phyloP scores from a whole-genome alignment of 164 flowering plant species.

The Tinospora cordifolia region DNA sequence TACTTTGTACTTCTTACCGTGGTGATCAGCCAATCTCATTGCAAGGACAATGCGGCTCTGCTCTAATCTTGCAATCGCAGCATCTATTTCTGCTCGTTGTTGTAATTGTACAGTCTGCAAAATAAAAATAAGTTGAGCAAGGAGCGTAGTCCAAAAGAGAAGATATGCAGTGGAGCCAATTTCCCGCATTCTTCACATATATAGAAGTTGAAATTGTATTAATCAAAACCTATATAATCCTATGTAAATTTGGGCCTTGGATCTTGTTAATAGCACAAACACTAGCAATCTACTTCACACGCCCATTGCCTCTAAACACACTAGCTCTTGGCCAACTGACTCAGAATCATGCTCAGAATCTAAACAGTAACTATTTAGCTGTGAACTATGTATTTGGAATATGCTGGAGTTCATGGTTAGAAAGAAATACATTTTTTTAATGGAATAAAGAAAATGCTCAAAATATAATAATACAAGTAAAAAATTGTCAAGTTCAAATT shows the following conservation, averaged over 20 bases:
- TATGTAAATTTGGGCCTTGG: not conserved
- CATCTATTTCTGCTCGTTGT: conserved; percentile 85
- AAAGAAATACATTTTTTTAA: no score
- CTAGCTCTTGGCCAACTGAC: no score
- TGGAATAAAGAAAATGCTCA: no score
- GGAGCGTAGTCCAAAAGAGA: not conserved
- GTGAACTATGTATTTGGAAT: not conserved
- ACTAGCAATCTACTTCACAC: no score
- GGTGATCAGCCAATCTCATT: conserved; percentile 79
- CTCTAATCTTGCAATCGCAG: conserved; percentile 80
- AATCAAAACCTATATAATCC: not conserved
- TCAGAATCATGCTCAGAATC: no score
- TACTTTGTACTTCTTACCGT: conserved; percentile 77
- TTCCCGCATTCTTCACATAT: not conserved
- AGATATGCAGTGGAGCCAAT: not conserved
- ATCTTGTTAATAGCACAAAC: no score
- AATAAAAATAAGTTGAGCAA: not conserved
- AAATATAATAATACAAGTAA: no score
- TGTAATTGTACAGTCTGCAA: conserved; percentile 72
- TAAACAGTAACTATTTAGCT: no score
- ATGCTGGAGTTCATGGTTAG: no score
- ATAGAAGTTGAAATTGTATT: not conserved
- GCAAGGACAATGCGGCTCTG: conserved; percentile 87
- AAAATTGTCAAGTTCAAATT: no score
- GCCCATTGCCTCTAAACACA: no score